Percentiles rank a stretch among this genome's conserved stretches.
These are phyloP conservation scores for Alternaria novae-zelandiae DNA, from an alignment of 2,329 filamentous ascomycete genomes.

Conservation along the genomic window DNA sequence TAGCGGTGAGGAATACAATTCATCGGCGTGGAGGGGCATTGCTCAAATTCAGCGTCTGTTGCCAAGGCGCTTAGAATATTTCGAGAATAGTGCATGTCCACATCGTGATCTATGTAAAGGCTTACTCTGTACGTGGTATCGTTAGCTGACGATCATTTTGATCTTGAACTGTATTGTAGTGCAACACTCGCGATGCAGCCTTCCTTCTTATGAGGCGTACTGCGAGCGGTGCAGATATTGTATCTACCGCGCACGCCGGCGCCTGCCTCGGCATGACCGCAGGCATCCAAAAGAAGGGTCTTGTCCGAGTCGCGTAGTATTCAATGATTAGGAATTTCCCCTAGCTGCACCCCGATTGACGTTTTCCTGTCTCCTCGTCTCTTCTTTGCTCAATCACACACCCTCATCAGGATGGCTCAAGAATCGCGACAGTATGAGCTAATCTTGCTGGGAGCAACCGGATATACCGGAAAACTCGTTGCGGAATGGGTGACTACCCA, in stretches of 20 bases:
- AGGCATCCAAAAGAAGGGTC: constrained; percentile 27
- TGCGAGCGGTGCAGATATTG: not conserved
- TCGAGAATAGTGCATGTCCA: not conserved
- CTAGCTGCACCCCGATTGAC: not conserved
- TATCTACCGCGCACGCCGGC: constrained; percentile 11
- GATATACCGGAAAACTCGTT: constrained; percentile 82
- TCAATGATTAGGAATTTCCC: constrained; percentile 18
- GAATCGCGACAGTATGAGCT: constrained; percentile 65
- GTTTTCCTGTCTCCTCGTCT: constrained; percentile 3
- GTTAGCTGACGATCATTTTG: not conserved
- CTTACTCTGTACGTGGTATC: not conserved
- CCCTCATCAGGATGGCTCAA: constrained; percentile 30
- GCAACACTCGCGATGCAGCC: not conserved
- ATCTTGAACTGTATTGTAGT: not conserved
- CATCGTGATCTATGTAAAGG: not conserved
- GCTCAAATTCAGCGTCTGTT: constrained; percentile 3
- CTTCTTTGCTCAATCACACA: constrained; percentile 6
- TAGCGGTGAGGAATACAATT: constrained; percentile 17
- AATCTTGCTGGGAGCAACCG: constrained; percentile 72
- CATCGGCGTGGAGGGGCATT: constrained; percentile 12
- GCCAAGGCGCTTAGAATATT: constrained; percentile 6
- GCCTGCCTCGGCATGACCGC: constrained; percentile 23
- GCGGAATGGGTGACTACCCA: constrained; percentile 75
- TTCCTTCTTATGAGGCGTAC: not conserved
- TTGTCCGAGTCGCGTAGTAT: constrained; percentile 22